Conservation (phyloP, 2,329 filamentous ascomycete genomes). For the Aspergillus fischeri region DNA sequence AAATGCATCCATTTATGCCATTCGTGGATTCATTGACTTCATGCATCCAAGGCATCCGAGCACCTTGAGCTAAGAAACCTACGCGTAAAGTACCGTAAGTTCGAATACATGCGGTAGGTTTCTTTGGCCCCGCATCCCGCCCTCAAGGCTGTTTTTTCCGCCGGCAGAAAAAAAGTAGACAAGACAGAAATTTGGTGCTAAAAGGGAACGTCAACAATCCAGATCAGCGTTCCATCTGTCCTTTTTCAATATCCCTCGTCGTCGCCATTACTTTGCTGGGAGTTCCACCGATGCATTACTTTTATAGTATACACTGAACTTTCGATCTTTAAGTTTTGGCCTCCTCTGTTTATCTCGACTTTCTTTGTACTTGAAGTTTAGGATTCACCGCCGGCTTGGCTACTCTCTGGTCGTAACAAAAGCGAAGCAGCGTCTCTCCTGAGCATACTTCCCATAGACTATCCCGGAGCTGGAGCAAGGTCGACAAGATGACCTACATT, state of each 20-base stretch:
- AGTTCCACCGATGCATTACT: neutral
- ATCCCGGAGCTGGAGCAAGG: neutral
- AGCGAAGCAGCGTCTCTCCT: neutral
- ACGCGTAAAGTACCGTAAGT: neutral
- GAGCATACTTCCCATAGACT: neutral
- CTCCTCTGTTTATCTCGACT: neutral
- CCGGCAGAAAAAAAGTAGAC: constrained; percentile 23
- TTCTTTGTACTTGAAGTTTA: neutral
- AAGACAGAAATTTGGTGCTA: constrained; percentile 6
- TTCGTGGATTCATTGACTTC: neutral
- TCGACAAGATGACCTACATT: constrained; percentile 81
- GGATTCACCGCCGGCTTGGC: constrained; percentile 2
- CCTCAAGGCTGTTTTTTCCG: constrained; percentile 13
- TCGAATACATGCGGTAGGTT: neutral
- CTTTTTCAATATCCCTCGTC: constrained; percentile 4
- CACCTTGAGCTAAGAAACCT: too few relatives aligned
- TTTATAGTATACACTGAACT: neutral
- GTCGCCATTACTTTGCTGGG: constrained; percentile 3
- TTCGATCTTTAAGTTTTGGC: neutral
- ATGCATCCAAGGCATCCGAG: neutral
- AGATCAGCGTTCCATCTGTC: constrained; percentile 3
- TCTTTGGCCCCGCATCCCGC: neutral
- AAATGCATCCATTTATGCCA: neutral
- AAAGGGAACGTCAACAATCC: constrained; percentile 3
- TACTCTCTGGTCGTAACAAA: neutral